Percentiles rank a stretch among this genome's conserved stretches.
Evolutionary conservation across 2,329 filamentous ascomycete genomes (phyloP).

Genomic region (Huntiella bhutanensis): DNA sequence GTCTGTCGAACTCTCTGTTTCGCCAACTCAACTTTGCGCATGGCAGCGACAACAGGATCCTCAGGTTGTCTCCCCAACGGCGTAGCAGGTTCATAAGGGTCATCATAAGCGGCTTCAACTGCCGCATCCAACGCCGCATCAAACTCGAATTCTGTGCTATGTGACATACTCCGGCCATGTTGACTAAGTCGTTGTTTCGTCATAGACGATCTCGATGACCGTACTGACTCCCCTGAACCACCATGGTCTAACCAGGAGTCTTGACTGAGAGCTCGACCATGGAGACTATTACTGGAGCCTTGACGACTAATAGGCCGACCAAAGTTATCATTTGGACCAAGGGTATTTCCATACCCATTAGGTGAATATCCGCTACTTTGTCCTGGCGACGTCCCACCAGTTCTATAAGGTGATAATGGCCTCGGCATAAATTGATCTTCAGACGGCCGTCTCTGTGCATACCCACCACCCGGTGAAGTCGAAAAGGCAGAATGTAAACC

Average conservation of each 20-base stretch:
- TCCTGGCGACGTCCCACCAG: slow-evolving; percentile 25
- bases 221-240: slow-evolving; percentile 64
- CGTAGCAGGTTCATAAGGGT: slow-evolving; percentile 60
- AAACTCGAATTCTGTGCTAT: slow-evolving; percentile 71
- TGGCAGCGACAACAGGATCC: slow-evolving; percentile 23
- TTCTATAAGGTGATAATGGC: slow-evolving; percentile 47
- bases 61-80: slow-evolving; percentile 20
- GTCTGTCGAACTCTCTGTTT: slow-evolving; percentile 58
- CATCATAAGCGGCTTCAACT: slow-evolving; percentile 89
- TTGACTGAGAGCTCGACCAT: slow-evolving; percentile 44
- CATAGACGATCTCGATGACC: slow-evolving; percentile 60
- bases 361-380: slow-evolving; percentile 15
- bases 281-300: slow-evolving; percentile 15
- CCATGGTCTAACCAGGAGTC: slow-evolving; percentile 90
- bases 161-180: slow-evolving; percentile 42
- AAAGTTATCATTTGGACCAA: not conserved
- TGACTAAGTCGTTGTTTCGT: slow-evolving; percentile 26
- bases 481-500: slow-evolving; percentile 11
- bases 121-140: slow-evolving; percentile 88
- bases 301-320: slow-evolving; percentile 2
- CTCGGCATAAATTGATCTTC: slow-evolving; percentile 47
- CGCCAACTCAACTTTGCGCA: slow-evolving; percentile 52
- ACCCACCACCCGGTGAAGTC: slow-evolving; percentile 16
- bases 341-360: slow-evolving; percentile 12
- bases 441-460: slow-evolving; percentile 22